A percentile compares a stretch with the other conserved stretches of the same genome.
Conservation (phyloP, 306 rosid species). For the Begonia fuchsioides region DNA sequence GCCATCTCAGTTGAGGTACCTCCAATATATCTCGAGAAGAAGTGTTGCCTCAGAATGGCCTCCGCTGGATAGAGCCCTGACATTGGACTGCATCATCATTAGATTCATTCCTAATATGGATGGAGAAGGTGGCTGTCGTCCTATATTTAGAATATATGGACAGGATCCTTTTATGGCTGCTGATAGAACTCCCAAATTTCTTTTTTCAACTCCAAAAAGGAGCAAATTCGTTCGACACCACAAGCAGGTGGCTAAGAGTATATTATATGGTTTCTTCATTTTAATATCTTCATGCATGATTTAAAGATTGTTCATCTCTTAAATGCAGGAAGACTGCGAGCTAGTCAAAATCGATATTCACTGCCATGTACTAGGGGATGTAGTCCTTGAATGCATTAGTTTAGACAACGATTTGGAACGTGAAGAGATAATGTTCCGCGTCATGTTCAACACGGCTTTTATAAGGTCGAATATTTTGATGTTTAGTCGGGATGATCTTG, state of each 20-base stretch:
- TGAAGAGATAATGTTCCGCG: slow-evolving; percentile 86
- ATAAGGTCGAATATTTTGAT: slow-evolving; percentile 94
- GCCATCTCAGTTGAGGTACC: slow-evolving; percentile 92
- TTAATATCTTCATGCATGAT: no score
- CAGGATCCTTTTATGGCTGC: slow-evolving; percentile 88
- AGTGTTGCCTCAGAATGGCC: slow-evolving; percentile 93
- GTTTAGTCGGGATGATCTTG: slow-evolving; percentile 89
- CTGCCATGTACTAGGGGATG: slow-evolving; percentile 95
- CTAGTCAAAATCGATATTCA: slow-evolving; percentile 86
- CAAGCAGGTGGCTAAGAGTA: slow-evolving; percentile 53
- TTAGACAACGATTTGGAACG: slow-evolving; percentile 67
- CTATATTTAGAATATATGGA: slow-evolving; percentile 88
- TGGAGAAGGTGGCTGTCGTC: slow-evolving; percentile 89
- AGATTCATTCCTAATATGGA: slow-evolving; percentile 69
- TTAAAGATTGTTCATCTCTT: no score
- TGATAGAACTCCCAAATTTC: slow-evolving; percentile 74
- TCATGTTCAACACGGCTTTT: slow-evolving; percentile 95
- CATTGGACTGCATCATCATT: slow-evolving; percentile 70
- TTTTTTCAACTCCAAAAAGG: slow-evolving; percentile 81
- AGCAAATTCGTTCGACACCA: slow-evolving; percentile 67
- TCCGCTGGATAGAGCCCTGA: slow-evolving; percentile 83
- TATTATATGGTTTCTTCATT: no score
- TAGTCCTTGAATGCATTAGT: slow-evolving; percentile 85
- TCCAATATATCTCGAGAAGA: slow-evolving; percentile 86
- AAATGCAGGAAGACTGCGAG: slow-evolving; percentile 68